phyloP scores from a whole-genome alignment of 2,329 filamentous ascomycete species.

The Xylariaceae sp. region DNA sequence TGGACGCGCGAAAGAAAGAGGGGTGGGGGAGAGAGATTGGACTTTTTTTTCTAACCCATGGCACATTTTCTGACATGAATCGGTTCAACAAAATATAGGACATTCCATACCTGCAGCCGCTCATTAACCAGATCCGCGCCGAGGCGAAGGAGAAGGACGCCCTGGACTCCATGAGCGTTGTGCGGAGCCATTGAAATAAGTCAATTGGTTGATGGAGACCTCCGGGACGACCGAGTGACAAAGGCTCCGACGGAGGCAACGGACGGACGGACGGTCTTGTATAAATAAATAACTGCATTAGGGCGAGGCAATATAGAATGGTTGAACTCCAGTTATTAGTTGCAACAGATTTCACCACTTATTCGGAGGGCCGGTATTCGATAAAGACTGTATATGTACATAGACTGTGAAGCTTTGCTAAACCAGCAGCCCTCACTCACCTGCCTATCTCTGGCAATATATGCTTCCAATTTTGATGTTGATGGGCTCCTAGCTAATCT shows the following conservation, averaged over 20 bases:
- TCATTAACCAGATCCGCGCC: constrained; percentile 54
- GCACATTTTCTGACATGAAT: constrained; percentile 11
- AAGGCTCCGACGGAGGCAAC: background rate
- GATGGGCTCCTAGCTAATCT: background rate
- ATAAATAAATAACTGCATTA: constrained; percentile 28
- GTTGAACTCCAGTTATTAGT: constrained; percentile 16
- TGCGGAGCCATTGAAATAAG: constrained; percentile 34
- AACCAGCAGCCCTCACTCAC: background rate
- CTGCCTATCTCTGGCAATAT: background rate
- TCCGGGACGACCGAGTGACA: background rate
- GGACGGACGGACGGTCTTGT: constrained; percentile 22
- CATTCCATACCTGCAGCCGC: constrained; percentile 55
- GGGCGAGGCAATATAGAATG: constrained; percentile 28
- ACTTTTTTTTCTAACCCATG: no score
- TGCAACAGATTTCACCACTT: constrained; percentile 8
- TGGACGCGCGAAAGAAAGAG: background rate
- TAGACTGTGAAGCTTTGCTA: constrained; percentile 2
- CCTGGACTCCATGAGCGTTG: constrained; percentile 37
- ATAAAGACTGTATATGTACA: constrained; percentile 15
- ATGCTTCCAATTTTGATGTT: background rate
- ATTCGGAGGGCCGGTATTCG: constrained; percentile 3
- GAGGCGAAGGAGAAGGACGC: constrained; percentile 55
- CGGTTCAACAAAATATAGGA: no score
- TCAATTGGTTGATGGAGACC: no score
- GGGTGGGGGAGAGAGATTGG: no score